Base-by-base conservation (phyloP, 495 filamentous ascomycete species). In the Xylaria cubensis region DNA sequence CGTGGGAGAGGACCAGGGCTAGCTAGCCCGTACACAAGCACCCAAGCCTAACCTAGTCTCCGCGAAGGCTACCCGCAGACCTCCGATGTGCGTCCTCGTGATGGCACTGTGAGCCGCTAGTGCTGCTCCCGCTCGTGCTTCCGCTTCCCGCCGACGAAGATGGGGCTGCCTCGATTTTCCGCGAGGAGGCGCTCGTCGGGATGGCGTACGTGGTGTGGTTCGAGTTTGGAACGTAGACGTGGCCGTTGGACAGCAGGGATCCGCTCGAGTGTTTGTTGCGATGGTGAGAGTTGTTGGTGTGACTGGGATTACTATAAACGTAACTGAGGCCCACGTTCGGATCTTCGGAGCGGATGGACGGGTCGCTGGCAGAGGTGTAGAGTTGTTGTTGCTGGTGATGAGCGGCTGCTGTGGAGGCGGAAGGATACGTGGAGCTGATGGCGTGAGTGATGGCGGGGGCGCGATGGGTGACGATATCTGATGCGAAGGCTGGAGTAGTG, bases 31-130 rank as follows among this genome's bases (percentile, higher is more conserved):
- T 19, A 48, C 46, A n/a, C 34, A 12, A 41, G 39, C 39, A 41
- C 8, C 39, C 39, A 1, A 42, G 39, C 39, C 9, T 42, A 29
- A 6, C 5, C 65, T 76, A 77, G 65, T 69, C 73, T 69, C 77
- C 76, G 71, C 77, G 77, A 68, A 79, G 75, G 71, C 75, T 79
- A 50, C 77, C 77, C 73, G 76, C 77, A 72, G 77, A 79, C 73
- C 75, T 71, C 50, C 77, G 73, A 73, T 77, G 75, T 39, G 67
- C 58, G 69, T 78, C 75, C 32, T 61, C 58, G 58, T 72, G 74
- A 59, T 44, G 77, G 68, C 74, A 69, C 72, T 75, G 75, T 65
- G 77, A 74, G 24, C 69, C 68, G 64, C 64, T 65, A 42, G 62
- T 66, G 72, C 63, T 73, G 53, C 69, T 64, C 58, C 67, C 64